Evolutionary conservation across 2,329 filamentous ascomycete species (phyloP), one percentile per base, ranked within the genome.

Genomic region (Penicillium freii): DNA sequence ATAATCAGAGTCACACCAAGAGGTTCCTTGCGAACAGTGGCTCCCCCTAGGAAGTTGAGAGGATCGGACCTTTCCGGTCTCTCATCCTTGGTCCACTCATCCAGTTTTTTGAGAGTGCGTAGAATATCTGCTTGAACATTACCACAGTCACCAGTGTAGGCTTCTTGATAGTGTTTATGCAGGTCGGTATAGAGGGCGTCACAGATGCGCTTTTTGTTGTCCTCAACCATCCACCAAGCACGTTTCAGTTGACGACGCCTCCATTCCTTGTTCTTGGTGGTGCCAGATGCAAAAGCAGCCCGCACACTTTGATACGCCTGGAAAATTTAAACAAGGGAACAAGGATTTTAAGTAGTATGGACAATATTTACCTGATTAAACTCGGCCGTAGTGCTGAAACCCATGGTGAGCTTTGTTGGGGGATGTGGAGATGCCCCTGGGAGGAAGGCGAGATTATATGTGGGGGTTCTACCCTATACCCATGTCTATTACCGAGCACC

Each of bases 1-100:
- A 81, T 76, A 42, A 81, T 73, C 10, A 81, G 70, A 0, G 71
- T 69, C 1, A 80, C 73, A 6, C 78, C 79, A 3, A 75, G 66
- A 1, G 79, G 78, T 60, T 81, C 77, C 47, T 76, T 75, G 11
- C 76, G 72, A 15, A 81, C 59, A 23, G 70, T 65, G 0, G 74
- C 67, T 7, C 67, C 59, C 21, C 68, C 68, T 19, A 75, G 55
- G 2, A 66, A 66, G 31, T 72, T 71, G 13, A 76, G 36, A 34
- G 71, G 62, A 53, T 65, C 63, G 47, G 59, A 62, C 47, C 50
- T 61, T 43, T 52, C 63, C 57, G 65, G 64, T 51, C 53, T 59
- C 43, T 76, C 71, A 34, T 76, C 76, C 17, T 69, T 66, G 1
- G 76, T 71, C 75, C 76, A 80, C 33, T 69, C 56, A 25, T 79